Evolutionary conservation across 331 rosid genomes (phyloP).

Genomic region (Quercus tomentella): DNA sequence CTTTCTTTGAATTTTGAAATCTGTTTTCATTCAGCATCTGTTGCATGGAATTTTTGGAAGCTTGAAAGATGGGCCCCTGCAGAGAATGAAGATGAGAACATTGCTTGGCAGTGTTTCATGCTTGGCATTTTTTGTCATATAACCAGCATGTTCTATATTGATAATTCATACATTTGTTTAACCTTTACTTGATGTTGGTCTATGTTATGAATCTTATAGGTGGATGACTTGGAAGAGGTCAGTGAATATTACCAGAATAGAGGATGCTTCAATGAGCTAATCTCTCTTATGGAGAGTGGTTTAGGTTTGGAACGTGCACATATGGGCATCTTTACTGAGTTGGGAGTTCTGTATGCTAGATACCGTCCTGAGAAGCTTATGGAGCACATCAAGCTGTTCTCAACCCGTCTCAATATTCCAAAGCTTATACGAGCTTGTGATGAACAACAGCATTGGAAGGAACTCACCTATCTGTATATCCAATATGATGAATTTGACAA

Average conservation of each 20-base stretch:
- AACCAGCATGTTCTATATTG: conserved; percentile 2
- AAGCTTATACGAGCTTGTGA: conserved; percentile 98
- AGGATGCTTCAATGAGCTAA: conserved; percentile 95
- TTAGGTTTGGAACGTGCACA: conserved; percentile 97
- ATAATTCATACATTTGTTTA: not conserved
- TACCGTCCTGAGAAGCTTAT: conserved; percentile 97
- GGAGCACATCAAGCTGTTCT: conserved; percentile 97
- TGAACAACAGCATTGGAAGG: conserved; percentile 98
- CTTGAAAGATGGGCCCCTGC: conserved; percentile 7
- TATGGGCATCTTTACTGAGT: conserved; percentile 98
- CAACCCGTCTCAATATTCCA: conserved; percentile 94
- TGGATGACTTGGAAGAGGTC: conserved; percentile 98
- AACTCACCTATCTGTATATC: conserved; percentile 91
- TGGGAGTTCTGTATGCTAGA: conserved; percentile 98
- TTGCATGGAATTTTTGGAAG: not conserved
- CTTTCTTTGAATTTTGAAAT: conserved; percentile 3
- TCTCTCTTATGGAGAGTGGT: conserved; percentile 99
- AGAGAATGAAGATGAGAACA: conserved; percentile 10
- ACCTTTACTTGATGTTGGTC: conserved; percentile 1
- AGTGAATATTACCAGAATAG: conserved; percentile 98
- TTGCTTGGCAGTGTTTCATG: conserved; percentile 8
- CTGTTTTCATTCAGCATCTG: conserved; percentile 7
- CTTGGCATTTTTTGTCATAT: not conserved
- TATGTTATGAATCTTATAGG: conserved; percentile 45
- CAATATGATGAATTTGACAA: conserved; percentile 98